Conservation (phyloP, 768 basidiomycete species). For the Clavulina sp. region DNA sequence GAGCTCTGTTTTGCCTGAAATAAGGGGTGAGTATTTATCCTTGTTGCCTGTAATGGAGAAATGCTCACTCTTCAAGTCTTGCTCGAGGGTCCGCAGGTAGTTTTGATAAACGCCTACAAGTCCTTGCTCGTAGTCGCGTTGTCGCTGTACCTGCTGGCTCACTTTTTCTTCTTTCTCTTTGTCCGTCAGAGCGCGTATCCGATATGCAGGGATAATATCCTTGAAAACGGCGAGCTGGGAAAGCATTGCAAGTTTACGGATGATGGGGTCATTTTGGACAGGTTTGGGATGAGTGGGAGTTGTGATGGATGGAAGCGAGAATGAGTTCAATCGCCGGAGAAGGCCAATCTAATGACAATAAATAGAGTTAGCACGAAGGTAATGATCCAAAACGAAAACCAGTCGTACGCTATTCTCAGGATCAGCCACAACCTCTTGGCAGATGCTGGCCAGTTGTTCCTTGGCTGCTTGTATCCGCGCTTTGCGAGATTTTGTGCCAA, state of each 20-base stretch:
- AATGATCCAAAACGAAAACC: not conserved
- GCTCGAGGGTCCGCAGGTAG: constrained; percentile 71
- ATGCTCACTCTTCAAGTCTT: constrained; percentile 62
- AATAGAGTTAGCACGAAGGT: not conserved
- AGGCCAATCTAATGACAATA: constrained; percentile 49
- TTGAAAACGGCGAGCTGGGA: constrained; percentile 90
- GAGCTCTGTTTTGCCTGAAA: constrained; percentile 17
- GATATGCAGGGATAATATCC: constrained; percentile 90
- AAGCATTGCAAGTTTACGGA: constrained; percentile 75
- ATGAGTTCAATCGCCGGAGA: constrained; percentile 73
- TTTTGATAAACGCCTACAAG: constrained; percentile 74
- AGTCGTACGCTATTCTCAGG: constrained; percentile 80
- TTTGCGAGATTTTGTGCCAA: constrained; percentile 46
- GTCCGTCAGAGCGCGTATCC: constrained; percentile 81
- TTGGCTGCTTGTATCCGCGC: constrained; percentile 61
- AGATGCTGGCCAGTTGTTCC: constrained; percentile 84
- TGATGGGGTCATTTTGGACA: constrained; percentile 57
- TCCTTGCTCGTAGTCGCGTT: constrained; percentile 92
- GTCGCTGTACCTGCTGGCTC: constrained; percentile 74
- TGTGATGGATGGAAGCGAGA: constrained; percentile 61
- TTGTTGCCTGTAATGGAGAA: constrained; percentile 4
- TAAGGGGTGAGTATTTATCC: not conserved
- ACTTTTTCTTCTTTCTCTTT: constrained; percentile 86
- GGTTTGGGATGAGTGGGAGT: constrained; percentile 51
- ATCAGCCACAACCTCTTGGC: constrained; percentile 85